phyloP scores from a whole-genome alignment of 768 basidiomycete species.

The Tricholoma furcatifolium region DNA sequence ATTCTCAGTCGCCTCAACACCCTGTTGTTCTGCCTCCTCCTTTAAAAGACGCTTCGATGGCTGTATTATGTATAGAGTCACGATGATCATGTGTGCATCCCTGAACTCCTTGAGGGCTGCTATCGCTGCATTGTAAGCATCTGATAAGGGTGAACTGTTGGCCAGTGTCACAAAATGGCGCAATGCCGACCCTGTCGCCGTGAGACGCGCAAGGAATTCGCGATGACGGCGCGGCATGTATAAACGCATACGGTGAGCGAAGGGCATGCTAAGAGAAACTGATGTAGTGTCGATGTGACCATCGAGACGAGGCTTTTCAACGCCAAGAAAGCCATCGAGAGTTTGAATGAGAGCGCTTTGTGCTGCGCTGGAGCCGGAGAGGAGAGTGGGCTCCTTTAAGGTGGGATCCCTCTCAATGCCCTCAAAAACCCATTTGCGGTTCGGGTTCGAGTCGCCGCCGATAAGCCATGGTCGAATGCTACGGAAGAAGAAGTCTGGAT shows the following conservation, averaged over 20 bases:
- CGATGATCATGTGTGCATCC: slow-evolving; percentile 9
- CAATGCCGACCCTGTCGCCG: neutral
- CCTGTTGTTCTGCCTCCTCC: slow-evolving; percentile 8
- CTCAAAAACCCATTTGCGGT: slow-evolving; percentile 56
- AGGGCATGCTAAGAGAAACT: slow-evolving; percentile 3
- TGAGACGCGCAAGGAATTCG: neutral
- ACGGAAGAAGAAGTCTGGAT: slow-evolving; percentile 70
- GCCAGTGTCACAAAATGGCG: neutral
- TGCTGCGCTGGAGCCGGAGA: slow-evolving; percentile 79
- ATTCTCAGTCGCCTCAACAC: neutral
- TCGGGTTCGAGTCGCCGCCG: slow-evolving; percentile 56
- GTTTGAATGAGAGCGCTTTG: slow-evolving; percentile 51
- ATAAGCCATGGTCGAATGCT: slow-evolving; percentile 78
- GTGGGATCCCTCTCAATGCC: slow-evolving; percentile 50
- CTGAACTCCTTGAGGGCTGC: slow-evolving; percentile 7
- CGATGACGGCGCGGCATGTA: slow-evolving; percentile 5
- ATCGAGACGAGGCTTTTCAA: neutral
- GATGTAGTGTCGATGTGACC: neutral
- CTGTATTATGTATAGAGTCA: slow-evolving; percentile 6
- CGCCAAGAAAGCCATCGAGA: neutral
- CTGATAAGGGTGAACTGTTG: neutral
- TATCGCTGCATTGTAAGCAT: slow-evolving; percentile 4
- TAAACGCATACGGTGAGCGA: slow-evolving; percentile 4
- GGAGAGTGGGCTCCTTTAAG: slow-evolving; percentile 42
- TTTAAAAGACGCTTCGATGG: slow-evolving; percentile 2